Percentiles rank a stretch among this genome's conserved stretches.
These are phyloP conservation scores for Fragilaria crotonensis DNA, from an alignment of 108 stramenopile species.

Conservation along the genomic window DNA sequence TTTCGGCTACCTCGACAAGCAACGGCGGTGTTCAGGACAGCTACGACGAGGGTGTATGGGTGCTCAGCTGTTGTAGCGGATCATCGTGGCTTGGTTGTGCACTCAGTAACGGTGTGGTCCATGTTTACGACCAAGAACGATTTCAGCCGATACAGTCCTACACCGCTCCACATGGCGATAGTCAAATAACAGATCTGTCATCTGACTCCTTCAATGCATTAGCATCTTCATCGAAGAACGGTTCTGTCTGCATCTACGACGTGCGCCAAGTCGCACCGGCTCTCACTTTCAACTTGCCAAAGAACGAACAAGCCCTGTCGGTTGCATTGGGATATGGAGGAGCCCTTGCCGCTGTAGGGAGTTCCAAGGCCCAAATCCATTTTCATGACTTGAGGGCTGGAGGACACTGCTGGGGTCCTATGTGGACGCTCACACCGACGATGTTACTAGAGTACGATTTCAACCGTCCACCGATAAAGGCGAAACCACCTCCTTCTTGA, in stretches of 20 bases:
- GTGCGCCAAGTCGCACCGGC: constrained; percentile 28
- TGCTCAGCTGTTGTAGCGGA: constrained; percentile 9
- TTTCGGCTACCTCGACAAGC: not conserved
- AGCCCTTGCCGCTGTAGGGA: constrained; percentile 68
- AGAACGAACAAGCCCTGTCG: constrained; percentile 52
- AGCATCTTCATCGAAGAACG: constrained; percentile 49
- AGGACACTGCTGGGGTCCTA: constrained; percentile 55
- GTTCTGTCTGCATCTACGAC: constrained; percentile 54
- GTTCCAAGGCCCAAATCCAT: constrained; percentile 52
- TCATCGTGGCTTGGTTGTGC: constrained; percentile 30
- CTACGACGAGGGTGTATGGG: constrained; percentile 53
- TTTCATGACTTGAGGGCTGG: constrained; percentile 60
- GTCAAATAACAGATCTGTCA: constrained; percentile 3
- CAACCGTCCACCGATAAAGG: constrained; percentile 15
- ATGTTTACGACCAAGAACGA: constrained; percentile 37
- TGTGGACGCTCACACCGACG: constrained; percentile 74
- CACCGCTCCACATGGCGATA: constrained; percentile 1
- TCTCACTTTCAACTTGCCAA: constrained; percentile 14
- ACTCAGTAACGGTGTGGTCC: constrained; percentile 43
- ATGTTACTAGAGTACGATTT: constrained; percentile 67
- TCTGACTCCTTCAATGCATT: constrained; percentile 19
- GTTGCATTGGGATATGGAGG: constrained; percentile 73
- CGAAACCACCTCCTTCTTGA: constrained; percentile 33
- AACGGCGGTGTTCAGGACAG: not conserved
- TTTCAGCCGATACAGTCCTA: constrained; percentile 26